Base-by-base conservation (phyloP, 2,329 filamentous ascomycete genomes). In the Trichoderma atroviride region DNA sequence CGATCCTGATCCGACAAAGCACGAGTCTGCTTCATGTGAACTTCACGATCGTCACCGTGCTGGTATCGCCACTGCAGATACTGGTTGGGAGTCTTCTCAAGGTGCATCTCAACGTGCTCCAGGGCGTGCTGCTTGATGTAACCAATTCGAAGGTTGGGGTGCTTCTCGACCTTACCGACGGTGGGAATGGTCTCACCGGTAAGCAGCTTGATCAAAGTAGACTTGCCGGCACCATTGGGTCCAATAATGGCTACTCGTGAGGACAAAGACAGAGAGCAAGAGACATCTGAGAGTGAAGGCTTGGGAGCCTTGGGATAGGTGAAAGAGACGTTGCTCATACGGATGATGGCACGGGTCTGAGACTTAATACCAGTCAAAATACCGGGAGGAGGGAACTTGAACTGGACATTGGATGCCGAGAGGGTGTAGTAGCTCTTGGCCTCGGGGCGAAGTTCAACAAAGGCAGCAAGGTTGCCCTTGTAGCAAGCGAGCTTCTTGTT, bases 51-150 rank as follows among this genome's bases (percentile, higher is more conserved):
- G 75, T 98, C 96, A 77, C 96, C 96, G 77, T 98, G 93, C 76
- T 93, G 93, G 79, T 98, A 99, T 76, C 96, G 92, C 96, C 96
- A 99, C 82, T 98, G 96, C 40, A 99, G 87, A 78, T 99, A 99
- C 82, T 99, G 96, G 80, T 97, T 98, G 52, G 96, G 96, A 0
- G 96, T 99, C 88, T 99, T 99, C 82, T 99, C 96, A 75, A 98
- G 85, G 78, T 99, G 96, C 95, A 97, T 97, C 83, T 99, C 95
- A 13, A 99, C 96, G 88, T 99, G 96, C 85, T 99, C 96, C 14
- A 99, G 87, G 56, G 96, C 96, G 81, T 99, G 96, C 84, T 99
- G 96, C 85, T 98, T 98, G 85, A 99, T 98, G 85, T 99, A 99
- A 67, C 96, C 96, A 76, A 99, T 97, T 86, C 96, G 94, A 77